These are phyloP conservation scores for Luffa acutangula DNA, from an alignment of 306 rosid species.

Conservation along the genomic window DNA sequence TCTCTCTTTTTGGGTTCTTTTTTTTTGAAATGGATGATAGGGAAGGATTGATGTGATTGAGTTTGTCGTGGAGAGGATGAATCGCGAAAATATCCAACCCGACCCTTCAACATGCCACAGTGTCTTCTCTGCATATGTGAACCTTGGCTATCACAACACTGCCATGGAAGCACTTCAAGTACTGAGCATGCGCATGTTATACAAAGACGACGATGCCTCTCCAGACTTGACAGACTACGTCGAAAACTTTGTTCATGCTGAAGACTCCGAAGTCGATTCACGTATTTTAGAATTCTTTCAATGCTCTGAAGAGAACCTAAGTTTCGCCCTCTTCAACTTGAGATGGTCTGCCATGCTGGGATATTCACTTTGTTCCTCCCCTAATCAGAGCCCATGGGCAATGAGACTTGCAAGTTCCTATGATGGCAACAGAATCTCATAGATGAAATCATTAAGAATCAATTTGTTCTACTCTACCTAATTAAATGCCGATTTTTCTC, in stretches of 20 bases:
- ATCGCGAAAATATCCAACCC: conserved; percentile 44
- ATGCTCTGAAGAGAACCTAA: conserved; percentile 32
- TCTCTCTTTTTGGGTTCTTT: neutral
- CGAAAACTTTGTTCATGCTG: conserved; percentile 37
- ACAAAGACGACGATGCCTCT: conserved; percentile 22
- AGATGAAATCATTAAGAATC: neutral
- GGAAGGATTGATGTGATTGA: conserved; percentile 66
- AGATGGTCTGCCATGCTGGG: conserved; percentile 65
- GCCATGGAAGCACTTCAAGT: conserved; percentile 65
- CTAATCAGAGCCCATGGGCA: conserved; percentile 57
- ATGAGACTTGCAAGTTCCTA: conserved; percentile 33
- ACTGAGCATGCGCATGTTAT: conserved; percentile 49
- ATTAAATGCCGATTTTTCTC: neutral
- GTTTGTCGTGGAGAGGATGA: conserved; percentile 60
- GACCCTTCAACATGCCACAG: conserved; percentile 43
- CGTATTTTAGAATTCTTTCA: conserved; percentile 39
- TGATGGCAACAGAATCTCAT: conserved; percentile 4
- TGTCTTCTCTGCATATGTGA: conserved; percentile 59
- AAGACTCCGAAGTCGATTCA: conserved; percentile 39
- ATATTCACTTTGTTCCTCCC: conserved; percentile 40
- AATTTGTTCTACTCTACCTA: neutral
- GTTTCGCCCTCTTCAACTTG: conserved; percentile 58
- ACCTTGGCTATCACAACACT: conserved; percentile 42
- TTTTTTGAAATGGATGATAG: conserved; percentile 22
- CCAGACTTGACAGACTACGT: conserved; percentile 18